Base-by-base conservation (phyloP, 2,329 filamentous ascomycete species). In the Phialemonium atrogriseum region DNA sequence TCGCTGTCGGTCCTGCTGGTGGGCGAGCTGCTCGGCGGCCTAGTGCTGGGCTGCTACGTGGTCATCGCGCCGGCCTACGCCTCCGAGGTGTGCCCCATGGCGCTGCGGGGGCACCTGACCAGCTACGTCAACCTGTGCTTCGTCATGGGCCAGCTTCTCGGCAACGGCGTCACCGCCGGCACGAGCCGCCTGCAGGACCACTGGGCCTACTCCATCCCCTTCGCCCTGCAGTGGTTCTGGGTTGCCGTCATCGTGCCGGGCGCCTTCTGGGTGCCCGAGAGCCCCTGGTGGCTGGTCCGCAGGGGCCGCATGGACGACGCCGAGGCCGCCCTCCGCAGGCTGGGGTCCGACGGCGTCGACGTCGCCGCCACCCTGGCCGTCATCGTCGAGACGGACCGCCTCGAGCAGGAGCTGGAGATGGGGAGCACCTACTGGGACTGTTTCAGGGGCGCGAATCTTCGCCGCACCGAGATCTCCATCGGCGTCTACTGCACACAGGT, bases 401-500 rank as follows among this genome's bases (percentile, higher is more conserved):
- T 74, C 2, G 74, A 79, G 47, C 57, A 66, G 34, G 62, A 69
- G 31, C 55, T 60, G 34, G 60, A 66, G 34, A 56, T 60, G 3
- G 64, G 64, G 1, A 66, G 62, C 18, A 64, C 57, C 1, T 74
- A 73, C 40, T 12, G 51, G 15, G 68, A 73, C 37, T 71, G 68
- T 28, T 62, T 74, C 43, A 61, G 52, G 25, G 64, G 62, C 1
- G 54, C 58, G 23, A 68, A 70, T 37, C 46, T 62, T 12, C 58
- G 67, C n/a, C 62, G 70, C 13, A 73, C 70, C 0, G 70, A 73
- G 45, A 71, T 74, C 20, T 62, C 68, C 4, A 60, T 63, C 37
- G 76, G 77, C 49, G 73, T 77, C 6, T 81, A 77, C 59, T 67
- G 71, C 4, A 76, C 76, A 4, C 77, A 82, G 45, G 77, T 78